Evolutionary conservation across 352 stramenopile genomes (phyloP).

Genomic region (Phytophthora foliorum): DNA sequence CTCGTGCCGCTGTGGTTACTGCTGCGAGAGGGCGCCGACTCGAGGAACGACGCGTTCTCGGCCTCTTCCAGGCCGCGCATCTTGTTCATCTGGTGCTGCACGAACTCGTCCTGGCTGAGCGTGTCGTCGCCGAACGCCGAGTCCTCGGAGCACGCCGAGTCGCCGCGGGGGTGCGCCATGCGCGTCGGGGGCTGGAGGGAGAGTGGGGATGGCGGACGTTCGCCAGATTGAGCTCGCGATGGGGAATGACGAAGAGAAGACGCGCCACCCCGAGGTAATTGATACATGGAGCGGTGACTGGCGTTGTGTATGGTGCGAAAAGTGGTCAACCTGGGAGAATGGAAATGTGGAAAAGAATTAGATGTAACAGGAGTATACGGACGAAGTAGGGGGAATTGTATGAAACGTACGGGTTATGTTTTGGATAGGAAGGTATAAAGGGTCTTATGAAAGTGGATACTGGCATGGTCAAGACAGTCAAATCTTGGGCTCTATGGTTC

Average conservation of each 20-base stretch:
- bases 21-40: slow-evolving; percentile 34
- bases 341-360: not conserved
- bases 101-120: slow-evolving; percentile 59
- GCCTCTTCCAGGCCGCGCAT: slow-evolving; percentile 55
- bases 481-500: slow-evolving; percentile 1
- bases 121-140: slow-evolving; percentile 60
- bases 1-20: slow-evolving; percentile 38
- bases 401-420: not conserved
- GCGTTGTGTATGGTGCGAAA: not conserved
- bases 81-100: slow-evolving; percentile 58
- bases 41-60: slow-evolving; percentile 25
- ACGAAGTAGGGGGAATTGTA: not conserved
- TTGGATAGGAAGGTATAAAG: not conserved
- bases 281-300: not conserved
- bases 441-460: not conserved
- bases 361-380: slow-evolving; percentile 1
- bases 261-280: slow-evolving; percentile 2
- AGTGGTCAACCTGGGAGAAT: not conserved
- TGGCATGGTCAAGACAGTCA: not conserved
- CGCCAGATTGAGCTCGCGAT: slow-evolving; percentile 34
- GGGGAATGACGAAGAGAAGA: slow-evolving; percentile 21
- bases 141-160: slow-evolving; percentile 58
- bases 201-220: slow-evolving; percentile 32
- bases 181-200: not conserved
- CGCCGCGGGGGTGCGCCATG: slow-evolving; percentile 34